Evolutionary conservation across 1,284 basidiomycete species (phyloP).

Genomic region (Wolfiporia cocos): DNA sequence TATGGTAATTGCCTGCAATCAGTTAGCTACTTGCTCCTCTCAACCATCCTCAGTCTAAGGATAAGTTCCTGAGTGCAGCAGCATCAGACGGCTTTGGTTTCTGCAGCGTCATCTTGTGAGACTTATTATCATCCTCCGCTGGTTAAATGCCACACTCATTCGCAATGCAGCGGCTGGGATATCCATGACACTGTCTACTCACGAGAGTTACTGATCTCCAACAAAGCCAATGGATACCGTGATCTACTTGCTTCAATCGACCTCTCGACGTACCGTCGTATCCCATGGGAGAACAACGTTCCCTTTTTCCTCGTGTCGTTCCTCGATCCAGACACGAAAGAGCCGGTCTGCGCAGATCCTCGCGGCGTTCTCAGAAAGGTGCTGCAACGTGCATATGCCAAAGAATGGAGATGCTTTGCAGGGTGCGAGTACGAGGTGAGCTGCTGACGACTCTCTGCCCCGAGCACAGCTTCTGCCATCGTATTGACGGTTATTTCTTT

Average conservation of each 20-base stretch:
- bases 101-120: constrained; percentile 86
- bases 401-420: constrained; percentile 62
- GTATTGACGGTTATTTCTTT: constrained; percentile 3
- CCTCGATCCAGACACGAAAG: constrained; percentile 75
- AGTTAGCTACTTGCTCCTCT: constrained; percentile 1
- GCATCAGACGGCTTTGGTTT: constrained; percentile 86
- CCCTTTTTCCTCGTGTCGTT: constrained; percentile 94
- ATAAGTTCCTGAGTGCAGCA: constrained; percentile 87
- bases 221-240: constrained; percentile 85
- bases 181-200: constrained; percentile 83
- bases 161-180: constrained; percentile 68
- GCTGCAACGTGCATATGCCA: constrained; percentile 39
- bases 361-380: constrained; percentile 72
- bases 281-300: constrained; percentile 90
- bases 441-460: background rate
- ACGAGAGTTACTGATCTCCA: constrained; percentile 85
- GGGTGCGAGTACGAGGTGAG: constrained; percentile 90
- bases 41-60: constrained; percentile 56
- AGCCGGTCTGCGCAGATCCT: constrained; percentile 80
- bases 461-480: background rate
- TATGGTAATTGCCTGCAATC: constrained; percentile 51
- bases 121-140: constrained; percentile 7
- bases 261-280: constrained; percentile 77
- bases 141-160: constrained; percentile 6
- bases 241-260: constrained; percentile 86